Conservation (phyloP, 108 stramenopile species). For the Cyclotella kingstonii region DNA sequence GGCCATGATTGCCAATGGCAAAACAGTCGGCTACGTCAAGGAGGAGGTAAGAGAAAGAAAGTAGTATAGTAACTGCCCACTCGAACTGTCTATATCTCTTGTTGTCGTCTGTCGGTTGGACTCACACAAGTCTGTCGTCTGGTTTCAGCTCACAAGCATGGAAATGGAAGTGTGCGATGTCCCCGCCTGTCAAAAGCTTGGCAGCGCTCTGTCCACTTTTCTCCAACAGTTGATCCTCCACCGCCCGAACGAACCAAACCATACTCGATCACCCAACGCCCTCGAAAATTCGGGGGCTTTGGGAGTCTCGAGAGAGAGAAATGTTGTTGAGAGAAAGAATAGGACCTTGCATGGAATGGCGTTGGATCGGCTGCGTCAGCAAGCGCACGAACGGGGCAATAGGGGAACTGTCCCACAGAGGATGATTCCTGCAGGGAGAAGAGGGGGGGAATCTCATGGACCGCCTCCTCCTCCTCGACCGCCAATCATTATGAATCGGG, state of each 20-base stretch:
- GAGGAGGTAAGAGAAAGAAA: conserved; percentile 61
- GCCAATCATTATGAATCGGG: neutral
- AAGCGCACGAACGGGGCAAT: neutral
- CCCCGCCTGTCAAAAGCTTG: conserved; percentile 29
- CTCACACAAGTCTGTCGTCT: neutral
- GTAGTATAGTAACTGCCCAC: no score
- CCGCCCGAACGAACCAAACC: neutral
- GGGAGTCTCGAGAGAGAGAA: conserved; percentile 68
- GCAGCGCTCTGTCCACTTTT: conserved; percentile 23
- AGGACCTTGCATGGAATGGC: conserved; percentile 21
- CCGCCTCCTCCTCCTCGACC: conserved; percentile 9
- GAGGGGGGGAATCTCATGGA: neutral
- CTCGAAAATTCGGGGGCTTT: conserved; percentile 76
- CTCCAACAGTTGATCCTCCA: conserved; percentile 1
- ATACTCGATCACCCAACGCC: conserved; percentile 41
- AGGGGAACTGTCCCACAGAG: conserved; percentile 1
- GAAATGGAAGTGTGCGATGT: conserved; percentile 68
- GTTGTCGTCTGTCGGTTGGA: no score
- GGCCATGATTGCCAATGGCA: conserved; percentile 75
- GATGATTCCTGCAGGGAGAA: no score
- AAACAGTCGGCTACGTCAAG: conserved; percentile 44
- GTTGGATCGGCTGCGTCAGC: conserved; percentile 21
- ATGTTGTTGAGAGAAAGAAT: neutral
- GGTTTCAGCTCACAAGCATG: conserved; percentile 50
- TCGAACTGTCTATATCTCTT: no score